phyloP scores from a whole-genome alignment of 2,329 filamentous ascomycete genomes.

The Aspergillus vadensis region DNA sequence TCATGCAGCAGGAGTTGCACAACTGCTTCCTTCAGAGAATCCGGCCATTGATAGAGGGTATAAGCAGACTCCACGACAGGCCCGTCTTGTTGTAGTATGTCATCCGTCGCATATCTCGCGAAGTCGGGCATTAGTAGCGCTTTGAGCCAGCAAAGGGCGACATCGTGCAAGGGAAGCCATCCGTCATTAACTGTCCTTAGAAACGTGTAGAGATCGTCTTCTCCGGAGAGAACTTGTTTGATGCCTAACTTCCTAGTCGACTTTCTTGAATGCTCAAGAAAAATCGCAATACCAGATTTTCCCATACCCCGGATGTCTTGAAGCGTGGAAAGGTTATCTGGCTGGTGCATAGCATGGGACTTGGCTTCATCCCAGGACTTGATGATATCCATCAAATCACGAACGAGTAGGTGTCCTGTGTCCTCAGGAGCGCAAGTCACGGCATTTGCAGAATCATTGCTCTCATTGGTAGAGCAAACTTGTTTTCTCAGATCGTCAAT shows the following conservation, averaged over 20 bases:
- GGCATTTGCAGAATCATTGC: constrained; percentile 22
- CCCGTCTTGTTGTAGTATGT: constrained; percentile 16
- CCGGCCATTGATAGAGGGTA: constrained; percentile 56
- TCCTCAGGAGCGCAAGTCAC: constrained; percentile 20
- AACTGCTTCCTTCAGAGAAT: constrained; percentile 57
- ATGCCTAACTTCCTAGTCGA: constrained; percentile 42
- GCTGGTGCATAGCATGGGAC: constrained; percentile 47
- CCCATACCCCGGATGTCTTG: constrained; percentile 52
- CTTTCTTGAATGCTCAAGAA: constrained; percentile 59
- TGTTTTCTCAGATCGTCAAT: constrained; percentile 42
- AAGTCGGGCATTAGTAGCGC: constrained; percentile 50
- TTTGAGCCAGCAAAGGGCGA: constrained; percentile 58
- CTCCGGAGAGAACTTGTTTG: constrained; percentile 43
- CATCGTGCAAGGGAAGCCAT: constrained; percentile 54
- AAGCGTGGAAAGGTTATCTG: constrained; percentile 52
- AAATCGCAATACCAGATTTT: constrained; percentile 55
- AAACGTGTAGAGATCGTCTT: constrained; percentile 44
- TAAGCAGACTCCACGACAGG: constrained; percentile 51
- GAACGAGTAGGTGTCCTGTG: constrained; percentile 35
- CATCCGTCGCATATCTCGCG: constrained; percentile 17
- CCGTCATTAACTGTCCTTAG: constrained; percentile 48
- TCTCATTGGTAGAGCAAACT: constrained; percentile 21
- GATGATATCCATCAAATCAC: constrained; percentile 49
- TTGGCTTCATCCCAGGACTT: constrained; percentile 50
- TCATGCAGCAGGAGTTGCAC: constrained; percentile 56